These are phyloP conservation scores for Cephalotrichum gorgonifer DNA, from an alignment of 2,329 filamentous ascomycete species.

Conservation along the genomic window DNA sequence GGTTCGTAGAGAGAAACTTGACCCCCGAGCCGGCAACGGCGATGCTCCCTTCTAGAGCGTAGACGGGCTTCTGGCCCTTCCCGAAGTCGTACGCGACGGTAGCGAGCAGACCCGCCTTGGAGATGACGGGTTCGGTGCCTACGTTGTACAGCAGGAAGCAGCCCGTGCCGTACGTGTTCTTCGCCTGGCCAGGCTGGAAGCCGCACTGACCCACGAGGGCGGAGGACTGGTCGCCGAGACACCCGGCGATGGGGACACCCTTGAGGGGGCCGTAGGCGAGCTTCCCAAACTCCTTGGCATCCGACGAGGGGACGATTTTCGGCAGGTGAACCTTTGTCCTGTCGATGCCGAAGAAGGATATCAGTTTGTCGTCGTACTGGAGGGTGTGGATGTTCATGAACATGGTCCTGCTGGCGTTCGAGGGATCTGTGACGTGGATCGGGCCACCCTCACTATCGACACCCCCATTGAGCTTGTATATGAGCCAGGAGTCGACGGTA, in stretches of 20 bases:
- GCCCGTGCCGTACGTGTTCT: slow-evolving; percentile 87
- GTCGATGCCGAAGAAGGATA: slow-evolving; percentile 70
- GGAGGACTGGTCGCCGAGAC: slow-evolving; percentile 77
- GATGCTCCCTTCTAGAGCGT: slow-evolving; percentile 76
- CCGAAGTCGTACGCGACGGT: slow-evolving; percentile 81
- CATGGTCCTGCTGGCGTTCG: slow-evolving; percentile 86
- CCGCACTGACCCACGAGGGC: slow-evolving; percentile 79
- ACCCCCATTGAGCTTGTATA: slow-evolving; percentile 75
- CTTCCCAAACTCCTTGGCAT: slow-evolving; percentile 60
- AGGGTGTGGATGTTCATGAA: slow-evolving; percentile 82
- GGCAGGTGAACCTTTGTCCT: slow-evolving; percentile 61
- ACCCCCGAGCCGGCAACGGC: slow-evolving; percentile 74
- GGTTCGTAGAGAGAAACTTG: slow-evolving; percentile 59
- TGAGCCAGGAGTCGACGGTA: slow-evolving; percentile 80
- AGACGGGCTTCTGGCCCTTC: slow-evolving; percentile 48
- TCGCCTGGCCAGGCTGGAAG: slow-evolving; percentile 71
- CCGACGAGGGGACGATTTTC: slow-evolving; percentile 74
- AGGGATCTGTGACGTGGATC: slow-evolving; percentile 73
- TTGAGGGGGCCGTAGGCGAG: slow-evolving; percentile 55
- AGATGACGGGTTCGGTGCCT: slow-evolving; percentile 75
- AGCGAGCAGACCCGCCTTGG: slow-evolving; percentile 70
- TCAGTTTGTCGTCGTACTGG: slow-evolving; percentile 66
- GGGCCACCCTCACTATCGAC: slow-evolving; percentile 41
- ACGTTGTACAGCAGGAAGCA: slow-evolving; percentile 88
- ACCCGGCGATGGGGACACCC: slow-evolving; percentile 69